Evolutionary conservation across 495 filamentous ascomycete genomes (phyloP), one percentile per base, ranked within the genome.

Genomic region (Penicillium bovifimosum): DNA sequence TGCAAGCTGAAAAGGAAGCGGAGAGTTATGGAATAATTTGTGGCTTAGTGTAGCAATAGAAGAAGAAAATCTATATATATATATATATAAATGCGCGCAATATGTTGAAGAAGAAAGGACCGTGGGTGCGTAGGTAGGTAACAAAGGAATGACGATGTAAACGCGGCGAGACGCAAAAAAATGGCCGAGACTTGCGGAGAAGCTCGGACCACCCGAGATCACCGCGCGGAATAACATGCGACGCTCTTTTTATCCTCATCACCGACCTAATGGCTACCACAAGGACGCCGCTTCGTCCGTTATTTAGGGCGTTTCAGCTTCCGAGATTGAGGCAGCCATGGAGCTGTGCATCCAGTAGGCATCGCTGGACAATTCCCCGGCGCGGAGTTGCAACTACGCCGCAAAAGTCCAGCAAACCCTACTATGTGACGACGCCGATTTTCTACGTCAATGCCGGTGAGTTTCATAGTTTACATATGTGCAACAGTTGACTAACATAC

Each of bases 401-500:
- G 47, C 49, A 50, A 27, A 53, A 58, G 27, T 47, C 63, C 35
- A 72, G 77, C 56, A 97, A 98, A 75, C 91, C 95, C 5, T 96
- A 86, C 77, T 97, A 96, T 79, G 77, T 96, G 59, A 97, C 93
- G 3, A 91, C 89, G 6, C 93, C 93, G 6, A 99, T 99, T 42
- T 99, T 97, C 76, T 99, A 99, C 65, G 95, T 97, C 68, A 99
- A 99, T 79, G 89, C 91, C 18, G 84, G 91, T 95, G 77, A 58
- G 74, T 53, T 0, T 3, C 4, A 2, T 20, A 33, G n/a, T 18
- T 5, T 9, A 7, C 10, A 8, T 8, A 13, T 28, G 3, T 14
- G 0, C 1, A n/a, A 38, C 31, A 0, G 9, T 1, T 26, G 41
- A n/a, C 70, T 65, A 70, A 61, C 39, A 9, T n/a, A 17, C 9